A percentile compares a stretch with the other conserved stretches of the same genome.
These are phyloP conservation scores for Cenchrus fungigraminus DNA, from an alignment of 176 grass and related monocot genomes.

Conservation along the genomic window DNA sequence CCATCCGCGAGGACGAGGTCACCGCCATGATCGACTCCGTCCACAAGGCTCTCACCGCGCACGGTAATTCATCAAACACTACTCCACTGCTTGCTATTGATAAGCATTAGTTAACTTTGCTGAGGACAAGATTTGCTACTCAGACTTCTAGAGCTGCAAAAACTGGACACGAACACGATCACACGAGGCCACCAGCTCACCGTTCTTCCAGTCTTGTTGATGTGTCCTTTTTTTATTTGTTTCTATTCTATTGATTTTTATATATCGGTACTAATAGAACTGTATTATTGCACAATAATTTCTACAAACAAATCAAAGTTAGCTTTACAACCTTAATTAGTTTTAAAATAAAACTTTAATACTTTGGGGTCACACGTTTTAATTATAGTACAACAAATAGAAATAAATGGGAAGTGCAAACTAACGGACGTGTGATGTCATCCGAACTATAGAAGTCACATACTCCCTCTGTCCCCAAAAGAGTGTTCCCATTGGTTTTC, in stretches of 20 bases:
- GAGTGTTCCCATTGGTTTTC: too few relatives aligned
- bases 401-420: too few relatives aligned
- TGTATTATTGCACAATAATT: not conserved
- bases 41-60: slow-evolving; percentile 38
- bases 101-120: not conserved
- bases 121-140: not conserved
- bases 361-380: too few relatives aligned
- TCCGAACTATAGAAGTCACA: too few relatives aligned
- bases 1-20: slow-evolving; percentile 75
- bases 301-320: not conserved
- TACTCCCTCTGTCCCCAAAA: too few relatives aligned
- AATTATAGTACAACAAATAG: too few relatives aligned
- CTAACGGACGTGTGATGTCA: too few relatives aligned
- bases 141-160: too few relatives aligned
- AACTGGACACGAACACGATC: too few relatives aligned
- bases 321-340: not conserved
- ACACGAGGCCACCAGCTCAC: not conserved
- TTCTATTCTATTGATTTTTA: too few relatives aligned
- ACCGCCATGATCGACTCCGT: slow-evolving; percentile 76
- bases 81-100: not conserved
- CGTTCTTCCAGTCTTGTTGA: not conserved
- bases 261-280: not conserved
- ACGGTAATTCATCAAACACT: slow-evolving; percentile 20
- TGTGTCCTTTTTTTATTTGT: not conserved
- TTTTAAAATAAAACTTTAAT: too few relatives aligned